These are phyloP conservation scores for Trichoderma sp. DNA, from an alignment of 2,329 filamentous ascomycete species.

Conservation along the genomic window DNA sequence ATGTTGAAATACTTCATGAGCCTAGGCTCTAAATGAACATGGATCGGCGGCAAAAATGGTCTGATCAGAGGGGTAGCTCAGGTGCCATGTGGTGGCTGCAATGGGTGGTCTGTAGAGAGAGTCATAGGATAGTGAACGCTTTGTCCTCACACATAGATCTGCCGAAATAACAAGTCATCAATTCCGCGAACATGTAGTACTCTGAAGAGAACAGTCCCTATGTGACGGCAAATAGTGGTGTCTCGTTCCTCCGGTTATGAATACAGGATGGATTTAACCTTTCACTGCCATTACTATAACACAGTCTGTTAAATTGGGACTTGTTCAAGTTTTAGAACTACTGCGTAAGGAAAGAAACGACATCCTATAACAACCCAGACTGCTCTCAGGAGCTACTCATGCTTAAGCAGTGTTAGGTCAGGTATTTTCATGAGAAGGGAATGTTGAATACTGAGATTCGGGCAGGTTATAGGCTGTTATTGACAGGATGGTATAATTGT, in stretches of 20 bases:
- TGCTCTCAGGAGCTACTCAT: too few relatives aligned
- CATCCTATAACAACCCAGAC: too few relatives aligned
- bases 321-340: too few relatives aligned
- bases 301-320: neutral
- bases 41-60: neutral
- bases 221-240: neutral
- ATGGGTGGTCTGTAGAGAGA: neutral
- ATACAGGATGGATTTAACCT: neutral
- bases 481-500: neutral
- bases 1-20: conserved; percentile 6
- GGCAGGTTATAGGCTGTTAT: neutral
- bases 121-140: neutral
- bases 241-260: neutral
- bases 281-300: neutral
- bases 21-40: neutral
- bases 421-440: neutral
- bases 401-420: neutral
- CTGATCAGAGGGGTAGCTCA: neutral
- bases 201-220: neutral
- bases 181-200: neutral
- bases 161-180: neutral
- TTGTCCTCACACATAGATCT: neutral
- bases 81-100: neutral
- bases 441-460: neutral
- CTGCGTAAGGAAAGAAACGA: too few relatives aligned